These are phyloP conservation scores for Penicillium bialowiezense DNA, from an alignment of 495 filamentous ascomycete species.

Conservation along the genomic window DNA sequence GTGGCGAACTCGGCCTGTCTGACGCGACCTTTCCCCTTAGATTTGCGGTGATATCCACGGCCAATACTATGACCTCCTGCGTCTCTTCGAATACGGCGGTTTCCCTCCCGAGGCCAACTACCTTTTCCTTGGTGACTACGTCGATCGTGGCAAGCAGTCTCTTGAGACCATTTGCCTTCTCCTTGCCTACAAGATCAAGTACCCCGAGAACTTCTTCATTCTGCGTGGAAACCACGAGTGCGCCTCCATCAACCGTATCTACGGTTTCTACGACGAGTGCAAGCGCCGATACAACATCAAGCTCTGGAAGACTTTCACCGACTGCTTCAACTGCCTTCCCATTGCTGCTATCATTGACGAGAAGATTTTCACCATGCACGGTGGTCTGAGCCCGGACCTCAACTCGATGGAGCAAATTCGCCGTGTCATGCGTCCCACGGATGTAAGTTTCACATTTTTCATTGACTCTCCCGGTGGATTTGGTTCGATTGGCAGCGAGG, in stretches of 20 bases:
- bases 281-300: constrained; percentile 99
- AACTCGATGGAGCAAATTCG: constrained; percentile 99
- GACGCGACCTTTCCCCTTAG: constrained; percentile 42
- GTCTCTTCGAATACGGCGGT: constrained; percentile 97
- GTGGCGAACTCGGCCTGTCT: not conserved
- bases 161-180: constrained; percentile 98
- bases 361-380: constrained; percentile 99
- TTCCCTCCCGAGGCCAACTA: constrained; percentile 99
- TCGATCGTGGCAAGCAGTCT: constrained; percentile 98
- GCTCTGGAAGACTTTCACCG: constrained; percentile 99
- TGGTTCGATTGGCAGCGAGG: not conserved
- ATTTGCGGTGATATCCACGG: constrained; percentile 99
- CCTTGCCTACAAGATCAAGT: constrained; percentile 99
- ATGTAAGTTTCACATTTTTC: constrained; percentile 62
- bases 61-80: constrained; percentile 97
- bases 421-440: constrained; percentile 96
- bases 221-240: constrained; percentile 98
- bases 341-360: constrained; percentile 99
- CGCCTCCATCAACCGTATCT: constrained; percentile 99
- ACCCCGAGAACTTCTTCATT: constrained; percentile 99
- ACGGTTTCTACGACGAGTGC: constrained; percentile 99
- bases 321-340: constrained; percentile 99
- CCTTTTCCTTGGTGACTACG: constrained; percentile 98
- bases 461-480: constrained; percentile 2
- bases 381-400: constrained; percentile 91